These are phyloP conservation scores for Theobroma cacao DNA, from an alignment of 345 rosid species.

Conservation along the genomic window DNA sequence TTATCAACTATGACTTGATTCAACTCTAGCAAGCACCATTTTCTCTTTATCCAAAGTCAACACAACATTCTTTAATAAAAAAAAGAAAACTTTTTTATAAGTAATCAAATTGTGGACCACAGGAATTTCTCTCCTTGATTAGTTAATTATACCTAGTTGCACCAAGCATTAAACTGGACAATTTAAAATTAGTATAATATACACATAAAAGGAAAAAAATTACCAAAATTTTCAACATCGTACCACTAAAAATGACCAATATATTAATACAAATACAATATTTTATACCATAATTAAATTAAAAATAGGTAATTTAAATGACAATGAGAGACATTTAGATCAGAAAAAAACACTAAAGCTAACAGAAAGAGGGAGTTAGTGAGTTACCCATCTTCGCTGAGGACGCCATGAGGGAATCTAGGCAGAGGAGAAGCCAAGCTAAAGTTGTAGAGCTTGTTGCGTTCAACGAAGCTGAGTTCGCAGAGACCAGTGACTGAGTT, in stretches of 20 bases:
- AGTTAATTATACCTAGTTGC: neutral
- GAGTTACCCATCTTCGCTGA: constrained; percentile 95
- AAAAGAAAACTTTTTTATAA: neutral
- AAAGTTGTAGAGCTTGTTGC: constrained; percentile 56
- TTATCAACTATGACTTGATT: neutral
- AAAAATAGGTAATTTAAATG: neutral
- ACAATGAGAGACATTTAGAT: constrained; percentile 19
- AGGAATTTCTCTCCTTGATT: constrained; percentile 3
- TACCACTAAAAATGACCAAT: neutral
- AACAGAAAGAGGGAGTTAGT: constrained; percentile 2
- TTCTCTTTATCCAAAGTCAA: neutral
- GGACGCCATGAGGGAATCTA: constrained; percentile 76
- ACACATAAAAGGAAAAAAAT: neutral
- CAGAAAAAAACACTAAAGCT: constrained; percentile 4
- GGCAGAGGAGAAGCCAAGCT: constrained; percentile 67
- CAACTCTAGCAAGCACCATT: neutral
- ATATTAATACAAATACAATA: neutral
- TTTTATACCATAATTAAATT: neutral
- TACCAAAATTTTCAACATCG: constrained; percentile 6
- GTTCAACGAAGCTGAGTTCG: constrained; percentile 52
- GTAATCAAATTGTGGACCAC: neutral
- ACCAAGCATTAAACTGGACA: neutral
- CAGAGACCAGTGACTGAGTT: constrained; percentile 44
- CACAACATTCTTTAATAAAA: neutral
- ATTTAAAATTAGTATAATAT: neutral